phyloP scores from a whole-genome alignment of 2,329 filamentous ascomycete genomes.

The Penicillium palitans region DNA sequence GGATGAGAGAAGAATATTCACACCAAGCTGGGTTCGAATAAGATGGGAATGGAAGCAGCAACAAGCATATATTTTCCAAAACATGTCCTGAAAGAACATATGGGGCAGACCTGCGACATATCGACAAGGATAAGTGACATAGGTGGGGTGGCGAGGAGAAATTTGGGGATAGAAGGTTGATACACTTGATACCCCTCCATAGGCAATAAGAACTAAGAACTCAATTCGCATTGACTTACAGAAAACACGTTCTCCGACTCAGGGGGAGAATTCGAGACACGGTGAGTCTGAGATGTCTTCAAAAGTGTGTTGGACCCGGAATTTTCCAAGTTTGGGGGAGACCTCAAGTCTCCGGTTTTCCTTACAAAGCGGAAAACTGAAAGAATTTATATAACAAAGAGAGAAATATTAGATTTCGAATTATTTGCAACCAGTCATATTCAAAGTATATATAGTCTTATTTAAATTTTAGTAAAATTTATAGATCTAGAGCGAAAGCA shows the following conservation, averaged over 20 bases:
- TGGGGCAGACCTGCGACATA: slow-evolving; percentile 9
- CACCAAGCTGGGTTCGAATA: neutral
- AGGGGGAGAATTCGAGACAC: slow-evolving; percentile 33
- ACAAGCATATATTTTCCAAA: neutral
- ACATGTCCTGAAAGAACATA: slow-evolving; percentile 8
- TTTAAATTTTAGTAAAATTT: neutral
- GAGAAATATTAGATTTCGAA: neutral
- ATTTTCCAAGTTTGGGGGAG: slow-evolving; percentile 21
- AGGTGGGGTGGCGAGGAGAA: slow-evolving; percentile 21
- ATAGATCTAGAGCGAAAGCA: slow-evolving; percentile 2
- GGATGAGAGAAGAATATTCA: neutral
- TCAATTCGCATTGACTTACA: slow-evolving; percentile 29
- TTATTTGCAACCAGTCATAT: neutral
- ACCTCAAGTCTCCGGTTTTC: slow-evolving; percentile 19
- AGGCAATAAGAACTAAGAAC: neutral
- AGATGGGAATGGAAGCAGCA: neutral
- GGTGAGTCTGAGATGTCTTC: slow-evolving; percentile 22
- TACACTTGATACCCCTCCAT: neutral
- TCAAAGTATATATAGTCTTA: neutral
- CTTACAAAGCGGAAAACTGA: slow-evolving; percentile 26
- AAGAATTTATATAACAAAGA: slow-evolving; percentile 9
- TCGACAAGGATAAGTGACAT: slow-evolving; percentile 14
- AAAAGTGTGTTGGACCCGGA: slow-evolving; percentile 24
- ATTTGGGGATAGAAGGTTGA: slow-evolving; percentile 10
- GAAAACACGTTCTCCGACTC: slow-evolving; percentile 25